Base-by-base conservation (phyloP, 169 alveolate genomes). In the Eimeria sp. region DNA sequence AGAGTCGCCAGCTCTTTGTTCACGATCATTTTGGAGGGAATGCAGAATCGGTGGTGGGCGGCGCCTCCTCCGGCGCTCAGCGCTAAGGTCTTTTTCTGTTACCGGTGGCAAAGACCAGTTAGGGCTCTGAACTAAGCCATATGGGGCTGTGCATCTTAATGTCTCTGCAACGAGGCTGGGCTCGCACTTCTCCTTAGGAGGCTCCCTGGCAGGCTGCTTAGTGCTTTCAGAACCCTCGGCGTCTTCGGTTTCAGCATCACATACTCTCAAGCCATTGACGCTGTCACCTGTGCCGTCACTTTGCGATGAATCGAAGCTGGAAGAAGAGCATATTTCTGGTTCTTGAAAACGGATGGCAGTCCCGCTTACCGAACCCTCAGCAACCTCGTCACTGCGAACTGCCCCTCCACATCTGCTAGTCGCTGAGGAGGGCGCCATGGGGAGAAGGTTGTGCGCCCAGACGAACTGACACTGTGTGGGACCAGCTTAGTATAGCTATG, bases 121-220 rank as follows among this genome's bases (percentile, higher is more conserved):
- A 62, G 94, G 40, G 82, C 82, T 87, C 68, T 66, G 78, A 30
- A 87, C 94, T 62, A 87, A 87, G 85, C 94, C 83, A 49, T 43
- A 87, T 4, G 94, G 94, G 58, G 94, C 94, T 66, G 94, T 87
- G 46, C 83, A 43, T 43, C 83, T n/a, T 58, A 87, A 33, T 46
- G 94, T 58, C 13, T 87, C 83, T 27, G 94, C 94, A 87, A 87
- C 94, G 20, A 87, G 66, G 83, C 94, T 87, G 43, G 56, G 80
- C 25, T 0, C 54, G 8, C 20, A 2, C 13, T 83, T 20, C 18
- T 62, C 77, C 54, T 83, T 62, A 2, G 71, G 76, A 18, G 90
- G 77, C 33, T 37, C 77, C 30, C 2, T 9, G 33, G 58, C 58
- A 83, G 52, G 82, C 40, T 56, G 83, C 54, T 20, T 64, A 25